Percentiles rank a stretch among this genome's conserved stretches.
Conservation (phyloP, 495 filamentous ascomycete genomes). For the Aspergillus nidulans region DNA sequence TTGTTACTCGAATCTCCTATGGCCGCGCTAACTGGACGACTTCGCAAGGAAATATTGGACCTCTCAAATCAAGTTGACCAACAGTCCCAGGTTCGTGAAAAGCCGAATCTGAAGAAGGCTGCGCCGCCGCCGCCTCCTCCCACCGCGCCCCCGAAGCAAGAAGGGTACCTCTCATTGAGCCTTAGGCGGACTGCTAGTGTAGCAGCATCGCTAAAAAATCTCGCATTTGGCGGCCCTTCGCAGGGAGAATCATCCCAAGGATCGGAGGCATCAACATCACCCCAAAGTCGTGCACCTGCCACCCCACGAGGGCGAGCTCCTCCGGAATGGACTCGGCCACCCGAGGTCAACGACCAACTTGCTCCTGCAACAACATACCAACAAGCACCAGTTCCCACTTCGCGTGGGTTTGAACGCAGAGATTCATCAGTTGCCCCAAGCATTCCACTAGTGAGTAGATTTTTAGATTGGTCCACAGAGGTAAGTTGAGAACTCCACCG, state of each 20-base stretch:
- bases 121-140: constrained; percentile 51
- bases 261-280: constrained; percentile 28
- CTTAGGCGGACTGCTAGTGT: constrained; percentile 67
- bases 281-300: constrained; percentile 39
- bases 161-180: constrained; percentile 62
- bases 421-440: constrained; percentile 49
- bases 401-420: constrained; percentile 64
- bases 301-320: constrained; percentile 56
- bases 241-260: constrained; percentile 25
- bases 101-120: constrained; percentile 34
- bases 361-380: constrained; percentile 68
- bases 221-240: constrained; percentile 53
- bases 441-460: constrained; percentile 75
- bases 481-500: constrained; percentile 35
- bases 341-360: constrained; percentile 72
- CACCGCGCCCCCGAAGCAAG: constrained; percentile 46
- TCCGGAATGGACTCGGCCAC: constrained; percentile 68
- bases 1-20: constrained; percentile 73
- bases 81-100: constrained; percentile 41
- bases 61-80: constrained; percentile 48
- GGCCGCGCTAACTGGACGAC: constrained; percentile 58
- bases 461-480: constrained; percentile 93
- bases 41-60: constrained; percentile 74
- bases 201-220: constrained; percentile 64
- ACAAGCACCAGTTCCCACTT: constrained; percentile 68